These are phyloP conservation scores for Vinca major DNA, from an alignment of 305 asterid species.

Conservation along the genomic window DNA sequence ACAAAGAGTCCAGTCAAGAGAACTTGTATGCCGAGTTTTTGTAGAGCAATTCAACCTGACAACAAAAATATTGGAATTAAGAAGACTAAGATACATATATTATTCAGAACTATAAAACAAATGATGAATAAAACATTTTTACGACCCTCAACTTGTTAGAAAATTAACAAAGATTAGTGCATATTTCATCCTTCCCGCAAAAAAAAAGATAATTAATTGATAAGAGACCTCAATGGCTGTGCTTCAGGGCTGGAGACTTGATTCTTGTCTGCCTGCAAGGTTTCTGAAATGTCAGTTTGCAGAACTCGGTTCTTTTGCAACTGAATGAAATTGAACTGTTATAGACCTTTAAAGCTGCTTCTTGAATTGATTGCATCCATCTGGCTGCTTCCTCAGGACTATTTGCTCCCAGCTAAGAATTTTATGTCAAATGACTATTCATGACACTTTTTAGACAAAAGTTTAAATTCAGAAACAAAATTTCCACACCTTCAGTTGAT, in stretches of 20 bases:
- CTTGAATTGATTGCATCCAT: conserved; percentile 90
- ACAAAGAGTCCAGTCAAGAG: conserved; percentile 74
- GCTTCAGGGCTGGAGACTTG: conserved; percentile 37
- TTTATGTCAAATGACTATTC: conserved; percentile 17
- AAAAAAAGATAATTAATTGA: conserved; percentile 14
- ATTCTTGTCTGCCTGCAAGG: conserved; percentile 60
- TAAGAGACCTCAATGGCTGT: conserved; percentile 51
- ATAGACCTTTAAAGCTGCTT: conserved; percentile 75
- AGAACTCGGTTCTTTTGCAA: conserved; percentile 18
- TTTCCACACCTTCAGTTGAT: conserved; percentile 75
- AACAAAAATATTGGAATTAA: conserved; percentile 14
- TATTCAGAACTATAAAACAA: not conserved
- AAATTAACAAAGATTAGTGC: not conserved
- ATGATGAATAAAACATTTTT: not conserved
- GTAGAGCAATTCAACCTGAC: conserved; percentile 52
- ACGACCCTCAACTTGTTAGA: not conserved
- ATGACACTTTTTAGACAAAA: conserved; percentile 14
- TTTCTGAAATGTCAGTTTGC: conserved; percentile 27
- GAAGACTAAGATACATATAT: conserved; percentile 6
- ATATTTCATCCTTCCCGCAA: conserved; percentile 4
- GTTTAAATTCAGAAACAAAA: conserved; percentile 18
- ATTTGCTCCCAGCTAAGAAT: conserved; percentile 81
- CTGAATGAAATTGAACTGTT: conserved; percentile 18
- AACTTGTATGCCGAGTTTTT: conserved; percentile 39
- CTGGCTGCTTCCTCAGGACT: conserved; percentile 97